Base-by-base conservation (phyloP, 2,329 filamentous ascomycete species). In the Akanthomyces muscarius region DNA sequence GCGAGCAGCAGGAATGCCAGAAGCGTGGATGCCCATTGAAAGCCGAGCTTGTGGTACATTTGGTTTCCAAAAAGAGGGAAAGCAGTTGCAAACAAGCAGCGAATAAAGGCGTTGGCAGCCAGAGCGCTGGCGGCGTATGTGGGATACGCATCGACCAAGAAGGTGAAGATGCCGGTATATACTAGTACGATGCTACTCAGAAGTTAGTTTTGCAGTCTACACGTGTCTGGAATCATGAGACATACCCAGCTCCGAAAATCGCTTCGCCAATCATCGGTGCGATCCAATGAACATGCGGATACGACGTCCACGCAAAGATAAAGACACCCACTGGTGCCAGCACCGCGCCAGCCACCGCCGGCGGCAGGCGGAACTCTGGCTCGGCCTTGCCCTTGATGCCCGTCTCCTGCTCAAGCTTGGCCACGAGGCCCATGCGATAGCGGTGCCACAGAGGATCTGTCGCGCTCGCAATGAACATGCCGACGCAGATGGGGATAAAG, bases 271-370 rank as follows among this genome's bases (percentile, higher is more conserved):
- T 87, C 67, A 92, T 88, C 30, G 89, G 88, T 52, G 87, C 82
- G 65, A 91, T 89, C 87, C 87, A 94, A 75, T 91, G 89, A 55
- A 97, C 84, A 68, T 75, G 83, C 2, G 87, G 75, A 73, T 88
- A 93, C 16, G 89, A 89, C 5, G 90, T 92, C 90, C 92, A 97
- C 10, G 86, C 92, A 76, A 97, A 97, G 77, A 91, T 89, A 74
- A 97, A 96, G 18, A 98, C 77, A 7, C 91, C 91, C 62, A 90
- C 79, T 5, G 92, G 91, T 38, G 95, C 91, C 11, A 96, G 76
- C 51, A 92, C 75, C 0, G 87, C 87, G n/a, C 93, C 94, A 8
- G 82, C 73, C 58, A 93, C 89, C 23, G 87, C 85, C 41, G 91
- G 86, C 7, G 91, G 90, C 41, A 97, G 83, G 65, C 92, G 86